Evolutionary conservation across 2,329 filamentous ascomycete species (phyloP).

Genomic region (Colletotrichum limetticola): DNA sequence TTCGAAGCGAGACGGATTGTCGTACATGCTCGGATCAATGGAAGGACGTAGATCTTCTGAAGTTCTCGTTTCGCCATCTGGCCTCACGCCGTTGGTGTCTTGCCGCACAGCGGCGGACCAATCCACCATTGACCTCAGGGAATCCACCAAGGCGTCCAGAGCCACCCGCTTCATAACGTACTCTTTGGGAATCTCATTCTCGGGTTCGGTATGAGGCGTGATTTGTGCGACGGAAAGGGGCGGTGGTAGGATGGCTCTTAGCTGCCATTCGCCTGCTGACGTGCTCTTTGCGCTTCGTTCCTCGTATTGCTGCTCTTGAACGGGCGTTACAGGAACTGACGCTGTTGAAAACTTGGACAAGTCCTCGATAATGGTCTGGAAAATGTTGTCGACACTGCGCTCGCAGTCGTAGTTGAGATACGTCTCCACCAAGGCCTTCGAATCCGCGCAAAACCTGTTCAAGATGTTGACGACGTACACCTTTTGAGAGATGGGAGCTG

Average conservation of each 20-base stretch:
- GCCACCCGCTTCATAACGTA: slow-evolving; percentile 92
- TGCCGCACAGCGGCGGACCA: slow-evolving; percentile 80
- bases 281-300: slow-evolving; percentile 76
- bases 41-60: slow-evolving; percentile 62
- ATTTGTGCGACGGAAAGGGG: slow-evolving; percentile 86
- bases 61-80: slow-evolving; percentile 48
- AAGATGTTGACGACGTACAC: slow-evolving; percentile 90
- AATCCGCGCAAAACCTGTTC: slow-evolving; percentile 85
- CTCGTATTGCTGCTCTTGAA: slow-evolving; percentile 88
- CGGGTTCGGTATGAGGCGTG: slow-evolving; percentile 65
- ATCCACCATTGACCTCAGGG: slow-evolving; percentile 87
- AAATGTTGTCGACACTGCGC: slow-evolving; percentile 94
- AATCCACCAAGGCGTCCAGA: slow-evolving; percentile 88
- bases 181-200: slow-evolving; percentile 83
- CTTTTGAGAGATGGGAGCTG: slow-evolving; percentile 90
- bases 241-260: slow-evolving; percentile 85
- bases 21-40: slow-evolving; percentile 75
- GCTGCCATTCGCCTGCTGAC: slow-evolving; percentile 81
- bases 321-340: slow-evolving; percentile 77
- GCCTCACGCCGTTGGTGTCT: slow-evolving; percentile 60
- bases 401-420: slow-evolving; percentile 99
- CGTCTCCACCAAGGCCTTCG: slow-evolving; percentile 89
- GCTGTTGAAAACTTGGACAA: slow-evolving; percentile 87
- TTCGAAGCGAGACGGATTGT: slow-evolving; percentile 71
- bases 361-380: slow-evolving; percentile 94